phyloP scores from a whole-genome alignment of 441 rosid genomes.

The Geranium incanum region DNA sequence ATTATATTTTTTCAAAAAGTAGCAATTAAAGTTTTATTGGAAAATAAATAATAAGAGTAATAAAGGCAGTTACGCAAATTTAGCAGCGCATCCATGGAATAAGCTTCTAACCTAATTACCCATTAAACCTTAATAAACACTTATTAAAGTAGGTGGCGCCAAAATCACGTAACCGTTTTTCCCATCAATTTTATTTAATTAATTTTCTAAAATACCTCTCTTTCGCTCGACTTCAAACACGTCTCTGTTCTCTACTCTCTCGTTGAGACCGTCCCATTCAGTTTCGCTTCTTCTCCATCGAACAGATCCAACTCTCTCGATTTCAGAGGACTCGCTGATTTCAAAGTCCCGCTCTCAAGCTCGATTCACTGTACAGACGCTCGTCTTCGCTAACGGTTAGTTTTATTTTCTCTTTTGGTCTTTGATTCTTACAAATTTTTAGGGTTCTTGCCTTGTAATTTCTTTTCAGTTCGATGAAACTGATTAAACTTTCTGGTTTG shows the following conservation, averaged over 20 bases:
- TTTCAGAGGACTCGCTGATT: neutral
- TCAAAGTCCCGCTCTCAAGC: neutral
- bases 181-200: neutral
- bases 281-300: constrained; percentile 9
- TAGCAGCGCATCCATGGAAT: neutral
- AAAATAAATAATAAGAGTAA: neutral
- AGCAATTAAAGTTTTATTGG: too few relatives aligned
- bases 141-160: constrained; percentile 59
- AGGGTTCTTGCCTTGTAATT: neutral
- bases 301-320: neutral
- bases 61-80: neutral
- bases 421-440: neutral
- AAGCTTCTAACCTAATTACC: neutral
- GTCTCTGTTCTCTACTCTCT: constrained; percentile 14
- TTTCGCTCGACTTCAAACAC: constrained; percentile 17
- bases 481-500: too few relatives aligned
- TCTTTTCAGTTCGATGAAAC: neutral
- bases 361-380: neutral
- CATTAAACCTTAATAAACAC: neutral
- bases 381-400: constrained; percentile 20
- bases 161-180: constrained; percentile 47
- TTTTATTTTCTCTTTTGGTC: neutral
- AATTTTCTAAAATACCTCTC: neutral
- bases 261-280: neutral
- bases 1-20: too few relatives aligned